A percentile compares a stretch with the other conserved stretches of the same genome.
Conservation (phyloP, 1,139 yeast species). For the Meyerozyma elateridarum region DNA sequence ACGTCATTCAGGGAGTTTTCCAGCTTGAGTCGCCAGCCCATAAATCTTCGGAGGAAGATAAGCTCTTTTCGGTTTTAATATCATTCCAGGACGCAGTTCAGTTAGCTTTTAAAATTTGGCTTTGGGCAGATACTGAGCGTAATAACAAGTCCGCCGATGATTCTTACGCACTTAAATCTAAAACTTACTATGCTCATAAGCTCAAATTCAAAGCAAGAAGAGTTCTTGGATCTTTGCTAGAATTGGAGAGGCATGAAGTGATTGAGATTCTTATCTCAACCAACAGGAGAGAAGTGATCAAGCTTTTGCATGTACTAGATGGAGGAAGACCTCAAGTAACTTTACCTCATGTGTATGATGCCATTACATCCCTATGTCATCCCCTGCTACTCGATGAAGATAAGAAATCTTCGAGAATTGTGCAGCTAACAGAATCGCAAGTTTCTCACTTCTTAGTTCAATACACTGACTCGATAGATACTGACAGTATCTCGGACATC, state of each 20-base stretch:
- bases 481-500: slow-evolving; percentile 72
- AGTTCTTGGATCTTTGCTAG: slow-evolving; percentile 63
- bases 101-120: slow-evolving; percentile 63
- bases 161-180: slow-evolving; percentile 34
- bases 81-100: slow-evolving; percentile 61
- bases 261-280: slow-evolving; percentile 54
- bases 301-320: slow-evolving; percentile 71
- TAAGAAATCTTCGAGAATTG: slow-evolving; percentile 39
- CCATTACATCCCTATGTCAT: slow-evolving; percentile 39
- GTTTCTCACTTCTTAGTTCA: slow-evolving; percentile 49
- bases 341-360: slow-evolving; percentile 59
- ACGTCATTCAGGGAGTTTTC: slow-evolving; percentile 82
- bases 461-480: slow-evolving; percentile 63
- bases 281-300: slow-evolving; percentile 22
- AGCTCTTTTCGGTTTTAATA: slow-evolving; percentile 50
- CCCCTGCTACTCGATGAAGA: slow-evolving; percentile 29
- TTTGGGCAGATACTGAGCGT: slow-evolving; percentile 59
- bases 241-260: slow-evolving; percentile 68
- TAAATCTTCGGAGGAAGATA: slow-evolving; percentile 49
- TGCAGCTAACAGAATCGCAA: slow-evolving; percentile 35
- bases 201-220: slow-evolving; percentile 69
- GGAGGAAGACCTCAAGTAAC: slow-evolving; percentile 80
- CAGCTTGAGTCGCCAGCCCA: slow-evolving; percentile 68
- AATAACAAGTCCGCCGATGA: slow-evolving; percentile 11
- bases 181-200: slow-evolving; percentile 59